A percentile compares a stretch with the other conserved stretches of the same genome.
phyloP scores from a whole-genome alignment of 805 yeast species.

The Myxozyma mucilagina region DNA sequence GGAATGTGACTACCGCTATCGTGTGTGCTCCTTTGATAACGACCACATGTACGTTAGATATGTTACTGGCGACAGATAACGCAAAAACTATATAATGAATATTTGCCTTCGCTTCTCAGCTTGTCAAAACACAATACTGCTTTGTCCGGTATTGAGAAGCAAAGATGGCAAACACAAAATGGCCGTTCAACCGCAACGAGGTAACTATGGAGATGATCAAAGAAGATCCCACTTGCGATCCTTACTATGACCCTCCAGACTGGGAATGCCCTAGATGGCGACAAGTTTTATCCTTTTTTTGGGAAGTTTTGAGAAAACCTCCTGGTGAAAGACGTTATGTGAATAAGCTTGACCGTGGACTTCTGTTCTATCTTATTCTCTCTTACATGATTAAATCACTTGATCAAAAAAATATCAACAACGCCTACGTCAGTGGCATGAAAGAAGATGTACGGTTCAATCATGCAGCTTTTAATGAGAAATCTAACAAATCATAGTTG shows the following conservation, averaged over 20 bases:
- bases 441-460: constrained; percentile 42
- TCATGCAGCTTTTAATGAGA: constrained; percentile 31
- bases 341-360: constrained; percentile 55
- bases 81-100: neutral
- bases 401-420: constrained; percentile 59
- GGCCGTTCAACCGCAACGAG: constrained; percentile 24
- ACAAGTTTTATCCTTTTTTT: constrained; percentile 16
- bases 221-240: constrained; percentile 26
- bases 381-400: constrained; percentile 69
- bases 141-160: neutral
- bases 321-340: constrained; percentile 50
- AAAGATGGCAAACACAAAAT: constrained; percentile 12
- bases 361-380: constrained; percentile 56
- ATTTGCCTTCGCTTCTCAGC: neutral
- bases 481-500: constrained; percentile 35
- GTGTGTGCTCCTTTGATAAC: too few relatives aligned
- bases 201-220: constrained; percentile 28
- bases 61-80: too few relatives aligned
- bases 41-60: too few relatives aligned
- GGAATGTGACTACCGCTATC: too few relatives aligned
- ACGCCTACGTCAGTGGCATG: constrained; percentile 70
- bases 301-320: constrained; percentile 37
- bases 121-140: too few relatives aligned
- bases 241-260: constrained; percentile 28
- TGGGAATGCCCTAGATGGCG: constrained; percentile 24